phyloP scores from a whole-genome alignment of 139 green algal genomes.

The Chlorella sorokiniana region DNA sequence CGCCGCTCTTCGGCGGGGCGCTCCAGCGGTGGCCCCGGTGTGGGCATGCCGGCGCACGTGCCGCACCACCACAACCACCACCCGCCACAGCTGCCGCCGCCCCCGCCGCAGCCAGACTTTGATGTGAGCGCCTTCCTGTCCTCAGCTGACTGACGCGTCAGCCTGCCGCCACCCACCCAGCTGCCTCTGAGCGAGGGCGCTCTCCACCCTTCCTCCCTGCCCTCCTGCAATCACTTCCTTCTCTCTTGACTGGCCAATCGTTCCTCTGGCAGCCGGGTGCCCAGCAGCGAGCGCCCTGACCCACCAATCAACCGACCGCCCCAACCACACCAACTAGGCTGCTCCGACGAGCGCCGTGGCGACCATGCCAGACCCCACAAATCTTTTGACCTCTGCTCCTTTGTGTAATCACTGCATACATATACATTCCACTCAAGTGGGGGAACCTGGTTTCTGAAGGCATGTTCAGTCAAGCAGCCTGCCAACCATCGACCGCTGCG shows the following conservation, averaged over 20 bases:
- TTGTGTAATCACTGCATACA: no score
- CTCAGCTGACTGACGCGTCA: neutral
- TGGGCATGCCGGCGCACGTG: neutral
- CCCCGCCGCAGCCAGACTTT: slow-evolving; percentile 11
- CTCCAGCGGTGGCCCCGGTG: slow-evolving; percentile 4
- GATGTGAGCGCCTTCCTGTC: slow-evolving; percentile 16
- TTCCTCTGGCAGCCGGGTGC: no score
- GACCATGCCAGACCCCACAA: no score
- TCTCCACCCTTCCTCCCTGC: neutral
- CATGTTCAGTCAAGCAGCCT: no score
- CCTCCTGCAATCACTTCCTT: neutral
- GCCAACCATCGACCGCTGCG: no score
- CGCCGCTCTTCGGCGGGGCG: slow-evolving; percentile 23
- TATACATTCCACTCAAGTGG: no score
- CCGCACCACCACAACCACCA: slow-evolving; percentile 1
- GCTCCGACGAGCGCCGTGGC: no score
- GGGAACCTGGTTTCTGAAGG: no score
- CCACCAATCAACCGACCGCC: no score
- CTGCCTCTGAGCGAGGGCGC: neutral
- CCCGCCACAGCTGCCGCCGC: neutral
- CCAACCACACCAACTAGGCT: no score
- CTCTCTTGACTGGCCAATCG: neutral
- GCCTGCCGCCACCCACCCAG: neutral
- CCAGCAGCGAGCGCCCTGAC: no score
- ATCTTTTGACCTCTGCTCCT: no score